phyloP scores from a whole-genome alignment of 2,329 filamentous ascomycete genomes.

The Trichoderma sp. region DNA sequence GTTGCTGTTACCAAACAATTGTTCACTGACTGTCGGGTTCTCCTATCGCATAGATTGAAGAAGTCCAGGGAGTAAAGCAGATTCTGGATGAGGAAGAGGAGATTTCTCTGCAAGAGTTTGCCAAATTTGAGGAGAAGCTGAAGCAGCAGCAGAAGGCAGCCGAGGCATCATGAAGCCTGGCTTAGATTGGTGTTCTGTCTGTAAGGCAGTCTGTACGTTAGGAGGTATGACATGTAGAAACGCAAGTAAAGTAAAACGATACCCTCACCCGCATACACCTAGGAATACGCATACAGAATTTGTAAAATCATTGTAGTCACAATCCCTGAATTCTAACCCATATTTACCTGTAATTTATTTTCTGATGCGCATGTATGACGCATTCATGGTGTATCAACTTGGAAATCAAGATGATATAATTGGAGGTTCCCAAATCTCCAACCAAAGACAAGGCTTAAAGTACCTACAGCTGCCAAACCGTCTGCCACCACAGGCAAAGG shows the following conservation, averaged over 20 bases:
- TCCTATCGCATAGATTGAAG: conserved; percentile 71
- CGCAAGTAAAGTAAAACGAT: conserved; percentile 3
- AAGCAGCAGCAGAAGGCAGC: conserved; percentile 36
- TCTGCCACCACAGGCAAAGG: background rate
- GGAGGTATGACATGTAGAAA: conserved; percentile 1
- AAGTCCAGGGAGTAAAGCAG: conserved; percentile 89
- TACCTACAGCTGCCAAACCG: conserved; percentile 4
- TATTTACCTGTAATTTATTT: background rate
- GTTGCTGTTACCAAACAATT: background rate
- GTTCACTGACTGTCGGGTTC: background rate
- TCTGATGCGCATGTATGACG: background rate
- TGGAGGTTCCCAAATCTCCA: background rate
- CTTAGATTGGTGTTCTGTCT: background rate
- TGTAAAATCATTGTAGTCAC: background rate
- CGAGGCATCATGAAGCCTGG: background rate
- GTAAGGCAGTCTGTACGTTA: background rate
- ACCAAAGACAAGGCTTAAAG: conserved; percentile 31
- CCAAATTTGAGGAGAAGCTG: conserved; percentile 86
- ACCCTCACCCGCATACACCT: background rate
- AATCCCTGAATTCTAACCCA: background rate
- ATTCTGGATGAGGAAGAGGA: conserved; percentile 91
- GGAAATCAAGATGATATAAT: background rate
- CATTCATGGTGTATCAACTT: background rate
- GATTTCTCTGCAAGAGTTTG: conserved; percentile 81
- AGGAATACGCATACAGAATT: background rate